Percentiles rank a stretch among this genome's conserved stretches.
phyloP scores from a whole-genome alignment of 2,329 filamentous ascomycete species.

The Sordariomycetes sp. region DNA sequence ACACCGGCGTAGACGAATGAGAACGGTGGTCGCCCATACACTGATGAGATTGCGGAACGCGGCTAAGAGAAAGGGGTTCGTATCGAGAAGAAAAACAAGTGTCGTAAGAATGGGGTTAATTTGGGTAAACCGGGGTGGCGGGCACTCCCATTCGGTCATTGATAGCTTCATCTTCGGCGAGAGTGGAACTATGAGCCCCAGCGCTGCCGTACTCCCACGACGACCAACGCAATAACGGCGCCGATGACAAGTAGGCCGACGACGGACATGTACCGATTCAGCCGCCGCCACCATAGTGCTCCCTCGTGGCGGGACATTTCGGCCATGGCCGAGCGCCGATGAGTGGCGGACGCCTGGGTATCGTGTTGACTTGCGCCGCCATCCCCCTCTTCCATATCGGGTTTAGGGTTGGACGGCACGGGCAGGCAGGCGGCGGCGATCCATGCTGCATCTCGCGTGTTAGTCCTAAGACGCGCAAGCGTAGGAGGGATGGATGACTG shows the following conservation, averaged over 20 bases:
- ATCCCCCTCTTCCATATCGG: neutral
- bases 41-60: neutral
- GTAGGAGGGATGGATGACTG: neutral
- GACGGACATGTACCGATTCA: constrained; percentile 45
- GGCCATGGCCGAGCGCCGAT: constrained; percentile 18
- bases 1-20: neutral
- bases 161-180: neutral
- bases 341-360: constrained; percentile 17
- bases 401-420: constrained; percentile 44
- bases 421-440: constrained; percentile 66
- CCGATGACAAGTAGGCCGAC: constrained; percentile 40
- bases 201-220: constrained; percentile 35
- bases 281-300: constrained; percentile 44
- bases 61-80: neutral
- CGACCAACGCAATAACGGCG: constrained; percentile 33
- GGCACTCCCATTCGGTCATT: neutral
- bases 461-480: neutral
- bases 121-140: neutral
- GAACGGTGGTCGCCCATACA: neutral
- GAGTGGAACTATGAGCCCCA: constrained; percentile 21
- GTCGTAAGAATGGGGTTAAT: neutral
- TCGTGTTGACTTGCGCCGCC: constrained; percentile 25
- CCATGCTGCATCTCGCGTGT: constrained; percentile 44
- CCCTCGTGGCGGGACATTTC: constrained; percentile 35
- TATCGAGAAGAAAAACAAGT: neutral